Percentiles rank a stretch among this genome's conserved stretches.
These are phyloP conservation scores for Cucurbita maxima DNA, from an alignment of 306 rosid genomes.

Conservation along the genomic window DNA sequence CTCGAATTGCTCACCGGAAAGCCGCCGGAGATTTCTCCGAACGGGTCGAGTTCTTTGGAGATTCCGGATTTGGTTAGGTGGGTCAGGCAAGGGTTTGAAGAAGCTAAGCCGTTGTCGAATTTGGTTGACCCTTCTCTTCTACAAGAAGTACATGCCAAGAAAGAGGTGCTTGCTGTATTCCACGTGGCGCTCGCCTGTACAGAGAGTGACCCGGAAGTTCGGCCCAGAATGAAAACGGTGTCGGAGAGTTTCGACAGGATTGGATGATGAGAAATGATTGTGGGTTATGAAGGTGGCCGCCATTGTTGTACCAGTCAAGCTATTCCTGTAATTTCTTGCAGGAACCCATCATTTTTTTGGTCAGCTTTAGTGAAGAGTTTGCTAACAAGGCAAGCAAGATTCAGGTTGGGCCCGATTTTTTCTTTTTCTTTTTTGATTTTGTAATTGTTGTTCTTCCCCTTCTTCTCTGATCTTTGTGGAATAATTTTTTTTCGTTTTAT, in stretches of 20 bases:
- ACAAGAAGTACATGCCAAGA: constrained; percentile 83
- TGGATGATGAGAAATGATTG: constrained; percentile 13
- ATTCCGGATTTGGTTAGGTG: constrained; percentile 74
- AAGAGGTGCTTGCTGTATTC: constrained; percentile 77
- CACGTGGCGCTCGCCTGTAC: constrained; percentile 82
- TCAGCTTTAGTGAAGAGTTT: neutral
- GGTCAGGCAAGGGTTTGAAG: constrained; percentile 87
- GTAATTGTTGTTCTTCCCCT: neutral
- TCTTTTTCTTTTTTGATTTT: neutral
- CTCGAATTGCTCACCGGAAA: constrained; percentile 87
- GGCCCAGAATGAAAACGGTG: constrained; percentile 84
- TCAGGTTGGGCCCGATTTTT: neutral
- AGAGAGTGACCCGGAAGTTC: constrained; percentile 67
- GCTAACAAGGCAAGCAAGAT: neutral
- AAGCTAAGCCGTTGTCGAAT: constrained; percentile 74
- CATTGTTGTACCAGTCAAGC: neutral
- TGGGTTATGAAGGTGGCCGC: neutral
- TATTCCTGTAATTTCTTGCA: neutral
- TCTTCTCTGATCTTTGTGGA: neutral
- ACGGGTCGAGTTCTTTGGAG: constrained; percentile 72
- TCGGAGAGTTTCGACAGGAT: constrained; percentile 79
- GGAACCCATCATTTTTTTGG: neutral
- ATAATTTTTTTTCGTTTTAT: neutral
- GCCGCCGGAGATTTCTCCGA: constrained; percentile 79
- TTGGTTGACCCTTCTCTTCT: constrained; percentile 77